Evolutionary conservation across 306 rosid species (phyloP).

Genomic region (Citrullus amarus): DNA sequence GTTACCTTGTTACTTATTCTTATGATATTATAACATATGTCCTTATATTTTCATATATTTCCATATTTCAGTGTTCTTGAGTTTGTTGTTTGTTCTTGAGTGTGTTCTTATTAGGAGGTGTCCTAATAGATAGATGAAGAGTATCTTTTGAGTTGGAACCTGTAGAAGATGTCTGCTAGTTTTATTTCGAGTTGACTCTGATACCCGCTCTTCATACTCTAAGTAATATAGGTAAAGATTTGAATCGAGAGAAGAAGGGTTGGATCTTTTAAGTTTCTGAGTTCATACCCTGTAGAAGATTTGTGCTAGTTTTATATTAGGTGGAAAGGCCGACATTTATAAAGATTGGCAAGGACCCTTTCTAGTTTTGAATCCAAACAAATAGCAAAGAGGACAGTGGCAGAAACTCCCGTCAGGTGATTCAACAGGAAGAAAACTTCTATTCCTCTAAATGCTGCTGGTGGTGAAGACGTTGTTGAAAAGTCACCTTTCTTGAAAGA

Average conservation of each 20-base stretch:
- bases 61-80: too few species aligned
- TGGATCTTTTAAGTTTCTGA: neutral
- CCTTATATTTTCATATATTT: too few species aligned
- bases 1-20: too few species aligned
- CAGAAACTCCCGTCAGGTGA: neutral
- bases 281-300: neutral
- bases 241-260: neutral
- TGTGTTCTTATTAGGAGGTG: too few species aligned
- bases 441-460: neutral
- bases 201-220: neutral
- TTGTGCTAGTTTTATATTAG: neutral
- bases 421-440: neutral
- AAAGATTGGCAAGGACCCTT: neutral
- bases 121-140: too few species aligned
- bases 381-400: neutral
- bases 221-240: neutral
- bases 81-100: too few species aligned
- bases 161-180: neutral
- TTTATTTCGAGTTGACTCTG: neutral
- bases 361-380: neutral
- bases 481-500: too few species aligned
- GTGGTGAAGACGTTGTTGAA: too few species aligned
- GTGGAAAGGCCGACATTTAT: neutral
- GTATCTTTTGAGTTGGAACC: neutral
- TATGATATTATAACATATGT: too few species aligned